phyloP scores from a whole-genome alignment of 805 yeast species.

The Zygotorulaspora danielsina region DNA sequence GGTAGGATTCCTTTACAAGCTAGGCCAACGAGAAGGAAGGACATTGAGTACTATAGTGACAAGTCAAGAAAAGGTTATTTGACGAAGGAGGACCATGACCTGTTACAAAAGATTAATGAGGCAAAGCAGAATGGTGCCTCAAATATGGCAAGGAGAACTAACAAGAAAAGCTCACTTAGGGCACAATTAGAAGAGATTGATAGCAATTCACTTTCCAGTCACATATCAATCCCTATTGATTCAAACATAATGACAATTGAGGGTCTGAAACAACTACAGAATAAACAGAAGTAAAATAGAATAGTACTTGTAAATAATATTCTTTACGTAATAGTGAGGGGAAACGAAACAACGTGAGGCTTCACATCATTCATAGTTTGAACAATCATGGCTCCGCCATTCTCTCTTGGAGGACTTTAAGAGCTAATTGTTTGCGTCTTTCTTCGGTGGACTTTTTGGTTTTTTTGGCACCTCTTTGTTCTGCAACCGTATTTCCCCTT shows the following conservation, averaged over 20 bases:
- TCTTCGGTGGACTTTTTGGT: conserved; percentile 48
- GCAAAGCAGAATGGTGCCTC: conserved; percentile 22
- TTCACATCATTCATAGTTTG: too few relatives aligned
- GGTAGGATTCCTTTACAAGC: conserved; percentile 83
- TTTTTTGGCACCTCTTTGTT: conserved; percentile 44
- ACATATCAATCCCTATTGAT: conserved; percentile 15
- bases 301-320: conserved; percentile 6
- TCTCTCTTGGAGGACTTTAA: conserved; percentile 69
- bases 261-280: conserved; percentile 10
- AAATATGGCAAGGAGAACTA: conserved; percentile 20
- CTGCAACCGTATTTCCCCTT: conserved; percentile 67
- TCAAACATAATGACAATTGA: conserved; percentile 18
- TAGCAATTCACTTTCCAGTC: conserved; percentile 34
- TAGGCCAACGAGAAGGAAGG: conserved; percentile 78
- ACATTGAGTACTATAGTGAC: conserved; percentile 71
- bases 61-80: conserved; percentile 74
- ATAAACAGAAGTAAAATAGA: not conserved
- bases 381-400: conserved; percentile 27
- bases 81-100: conserved; percentile 38
- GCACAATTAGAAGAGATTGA: conserved; percentile 36
- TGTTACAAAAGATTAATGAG: conserved; percentile 22
- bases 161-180: conserved; percentile 34
- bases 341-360: not conserved
- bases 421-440: conserved; percentile 71
- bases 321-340: not conserved